phyloP scores from a whole-genome alignment of 495 filamentous ascomycete genomes.

The Hypoxylon trugodes region DNA sequence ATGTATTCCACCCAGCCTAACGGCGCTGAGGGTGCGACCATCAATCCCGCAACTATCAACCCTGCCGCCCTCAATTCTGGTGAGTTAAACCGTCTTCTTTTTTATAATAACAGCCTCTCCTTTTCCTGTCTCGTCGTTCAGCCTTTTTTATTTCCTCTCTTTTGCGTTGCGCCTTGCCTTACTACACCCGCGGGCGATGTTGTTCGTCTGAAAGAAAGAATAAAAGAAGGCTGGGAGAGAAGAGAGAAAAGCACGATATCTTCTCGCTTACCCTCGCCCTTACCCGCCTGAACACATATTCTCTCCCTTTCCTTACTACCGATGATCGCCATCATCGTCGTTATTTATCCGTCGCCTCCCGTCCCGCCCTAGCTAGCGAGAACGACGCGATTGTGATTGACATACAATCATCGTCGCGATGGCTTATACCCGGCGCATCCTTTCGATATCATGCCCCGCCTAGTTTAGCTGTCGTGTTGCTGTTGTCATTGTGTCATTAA shows the following conservation, averaged over 20 bases:
- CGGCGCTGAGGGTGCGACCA: slow-evolving; percentile 65
- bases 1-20: slow-evolving; percentile 65
- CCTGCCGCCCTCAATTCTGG: slow-evolving; percentile 63
- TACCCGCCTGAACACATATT: slow-evolving; percentile 5
- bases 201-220: no score
- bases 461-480: slow-evolving; percentile 36
- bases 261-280: no score
- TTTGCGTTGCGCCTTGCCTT: slow-evolving; percentile 19
- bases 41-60: slow-evolving; percentile 64
- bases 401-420: slow-evolving; percentile 37
- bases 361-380: slow-evolving; percentile 15
- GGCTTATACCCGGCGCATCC: slow-evolving; percentile 35
- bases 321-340: slow-evolving; percentile 41
- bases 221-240: no score
- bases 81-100: slow-evolving; percentile 44
- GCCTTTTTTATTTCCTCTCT: slow-evolving; percentile 19
- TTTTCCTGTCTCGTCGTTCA: slow-evolving; percentile 9
- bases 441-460: slow-evolving; percentile 34
- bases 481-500: no score
- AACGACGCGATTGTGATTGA: slow-evolving; percentile 38
- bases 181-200: no score
- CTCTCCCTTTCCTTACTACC: slow-evolving; percentile 10
- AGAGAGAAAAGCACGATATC: no score
- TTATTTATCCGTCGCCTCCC: slow-evolving; percentile 40
- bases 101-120: slow-evolving; percentile 27